phyloP scores from a whole-genome alignment of 2,329 filamentous ascomycete genomes.

The Neopestalotiopsis sp. region DNA sequence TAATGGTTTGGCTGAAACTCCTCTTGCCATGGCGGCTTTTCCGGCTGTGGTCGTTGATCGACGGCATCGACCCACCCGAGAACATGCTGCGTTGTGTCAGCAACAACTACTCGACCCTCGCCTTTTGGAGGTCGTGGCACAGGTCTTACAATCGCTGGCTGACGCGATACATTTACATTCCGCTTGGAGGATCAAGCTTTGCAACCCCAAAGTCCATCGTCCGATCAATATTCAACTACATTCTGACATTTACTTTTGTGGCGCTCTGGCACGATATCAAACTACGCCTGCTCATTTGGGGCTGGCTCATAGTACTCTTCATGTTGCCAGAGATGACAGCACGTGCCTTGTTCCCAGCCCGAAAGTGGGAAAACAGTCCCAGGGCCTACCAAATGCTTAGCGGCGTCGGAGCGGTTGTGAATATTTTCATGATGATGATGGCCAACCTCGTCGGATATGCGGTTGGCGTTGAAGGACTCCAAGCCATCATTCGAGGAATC shows the following conservation, averaged over 20 bases:
- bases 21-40: constrained; percentile 98
- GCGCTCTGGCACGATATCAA: constrained; percentile 98
- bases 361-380: constrained; percentile 72
- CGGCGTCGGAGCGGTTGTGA: constrained; percentile 79
- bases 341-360: constrained; percentile 71
- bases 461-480: constrained; percentile 85
- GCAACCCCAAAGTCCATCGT: constrained; percentile 50
- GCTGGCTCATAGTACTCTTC: constrained; percentile 94
- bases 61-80: constrained; percentile 93
- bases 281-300: constrained; percentile 89
- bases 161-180: constrained; percentile 91
- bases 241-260: constrained; percentile 93
- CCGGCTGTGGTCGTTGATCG: constrained; percentile 90
- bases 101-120: constrained; percentile 88
- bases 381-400: constrained; percentile 80
- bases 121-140: constrained; percentile 98
- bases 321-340: constrained; percentile 87
- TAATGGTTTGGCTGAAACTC: constrained; percentile 97
- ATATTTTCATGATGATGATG: constrained; percentile 93
- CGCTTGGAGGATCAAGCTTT: constrained; percentile 75
- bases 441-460: constrained; percentile 97
- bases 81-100: constrained; percentile 98
- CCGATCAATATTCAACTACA: constrained; percentile 73
- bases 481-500: constrained; percentile 76
- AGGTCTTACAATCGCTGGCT: constrained; percentile 94